Evolutionary conservation across 2,329 filamentous ascomycete species (phyloP), one percentile per base, ranked within the genome.

Genomic region (Botryosphaeria dothidea): DNA sequence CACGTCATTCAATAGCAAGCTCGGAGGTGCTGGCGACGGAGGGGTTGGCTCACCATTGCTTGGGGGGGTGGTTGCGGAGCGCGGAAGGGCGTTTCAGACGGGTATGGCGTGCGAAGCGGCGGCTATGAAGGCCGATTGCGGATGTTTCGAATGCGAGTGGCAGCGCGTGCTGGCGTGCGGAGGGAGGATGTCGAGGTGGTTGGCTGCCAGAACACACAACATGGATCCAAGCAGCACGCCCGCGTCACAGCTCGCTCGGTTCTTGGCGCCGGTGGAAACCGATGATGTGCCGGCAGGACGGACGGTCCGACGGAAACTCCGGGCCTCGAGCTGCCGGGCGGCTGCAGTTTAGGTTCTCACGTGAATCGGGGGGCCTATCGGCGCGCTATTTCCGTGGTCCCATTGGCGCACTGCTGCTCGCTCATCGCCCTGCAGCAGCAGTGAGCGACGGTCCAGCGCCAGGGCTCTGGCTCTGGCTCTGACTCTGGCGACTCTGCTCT

Each of bases 21-120:
- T 64, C 27, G 41, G 23, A 41, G 54, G 36, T 19, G 54, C 13
- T 9, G 38, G 48, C 56, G 17, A 56, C 38, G 25, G 48, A 41
- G 62, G 56, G 64, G 46, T 23, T n/a, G 64, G 64, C 64, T 62
- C 48, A 65, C 64, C 64, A 65, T 65, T 51, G 64, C 27, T 36
- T 8, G 7, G 34, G n/a, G 23, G 36, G 13, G 51, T 25, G 25
- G 8, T 15, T 21, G 51, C 27, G 38, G 29, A 21, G 38, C 9
- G 52, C 45, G 29, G 29, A 43, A 11, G n/a, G 41, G 36, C n/a
- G 36, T 57, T 43, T 57, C 54, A 45, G 54, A 31, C 17, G 36
- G 9, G 23, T 3, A 17, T 27, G 23, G 23, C 36, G 54, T 49
- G 41, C 41, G 27, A 23, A 27, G 27, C 57, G 19, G 43, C 57